phyloP scores from a whole-genome alignment of 495 filamentous ascomycete genomes.

The Neurospora pannonica region DNA sequence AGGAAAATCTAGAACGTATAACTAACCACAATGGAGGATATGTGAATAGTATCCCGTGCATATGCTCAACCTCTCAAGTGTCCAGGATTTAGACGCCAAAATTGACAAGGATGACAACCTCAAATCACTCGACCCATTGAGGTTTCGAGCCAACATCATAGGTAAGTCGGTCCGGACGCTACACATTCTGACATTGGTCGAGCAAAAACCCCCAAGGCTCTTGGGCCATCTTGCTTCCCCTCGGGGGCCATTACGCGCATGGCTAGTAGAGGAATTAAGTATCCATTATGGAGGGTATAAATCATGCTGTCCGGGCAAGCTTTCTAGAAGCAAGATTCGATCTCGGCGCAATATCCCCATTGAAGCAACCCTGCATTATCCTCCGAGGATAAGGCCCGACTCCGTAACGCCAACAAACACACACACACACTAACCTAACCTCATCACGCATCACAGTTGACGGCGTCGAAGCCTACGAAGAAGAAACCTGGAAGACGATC shows the following conservation, averaged over 20 bases:
- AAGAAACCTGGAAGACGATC: constrained; percentile 74
- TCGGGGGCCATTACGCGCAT: not conserved
- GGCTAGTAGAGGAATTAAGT: not conserved
- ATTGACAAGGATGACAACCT: constrained; percentile 41
- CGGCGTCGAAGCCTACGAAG: constrained; percentile 35
- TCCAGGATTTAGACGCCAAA: constrained; percentile 52
- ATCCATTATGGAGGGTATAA: not conserved
- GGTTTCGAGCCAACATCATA: constrained; percentile 83
- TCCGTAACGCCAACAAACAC: not conserved
- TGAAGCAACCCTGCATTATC: not conserved
- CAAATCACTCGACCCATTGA: constrained; percentile 47
- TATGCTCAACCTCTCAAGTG: constrained; percentile 63
- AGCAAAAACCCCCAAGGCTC: not conserved
- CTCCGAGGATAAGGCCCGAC: not conserved
- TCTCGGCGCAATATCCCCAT: not conserved
- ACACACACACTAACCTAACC: not conserved
- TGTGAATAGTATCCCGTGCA: constrained; percentile 64
- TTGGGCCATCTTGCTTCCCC: not conserved
- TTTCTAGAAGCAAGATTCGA: not conserved
- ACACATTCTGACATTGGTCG: not conserved
- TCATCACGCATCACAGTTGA: constrained; percentile 20
- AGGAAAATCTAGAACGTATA: not conserved
- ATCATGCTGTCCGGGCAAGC: not conserved
- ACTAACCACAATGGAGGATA: not conserved
- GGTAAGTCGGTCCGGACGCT: constrained; percentile 25